A percentile compares a stretch with the other conserved stretches of the same genome.
These are phyloP conservation scores for Lyophyllum decastes DNA, from an alignment of 768 basidiomycete species.

Conservation along the genomic window DNA sequence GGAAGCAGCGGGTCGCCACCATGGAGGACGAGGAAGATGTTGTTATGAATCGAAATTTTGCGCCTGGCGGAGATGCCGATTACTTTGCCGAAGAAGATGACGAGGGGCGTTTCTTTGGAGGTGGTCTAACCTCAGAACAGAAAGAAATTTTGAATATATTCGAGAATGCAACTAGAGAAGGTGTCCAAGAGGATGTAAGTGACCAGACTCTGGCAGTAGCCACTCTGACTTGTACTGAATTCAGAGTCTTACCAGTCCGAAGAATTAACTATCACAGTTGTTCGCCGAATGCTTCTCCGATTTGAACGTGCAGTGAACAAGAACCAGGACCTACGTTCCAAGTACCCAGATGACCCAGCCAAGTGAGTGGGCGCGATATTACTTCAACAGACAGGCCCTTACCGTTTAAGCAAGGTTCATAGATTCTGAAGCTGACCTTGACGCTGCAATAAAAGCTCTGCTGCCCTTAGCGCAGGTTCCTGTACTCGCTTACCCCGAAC, in stretches of 20 bases:
- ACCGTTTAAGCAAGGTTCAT: constrained; percentile 71
- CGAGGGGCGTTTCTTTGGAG: constrained; percentile 91
- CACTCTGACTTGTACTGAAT: constrained; percentile 21
- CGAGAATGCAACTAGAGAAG: constrained; percentile 69
- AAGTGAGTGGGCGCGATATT: constrained; percentile 51
- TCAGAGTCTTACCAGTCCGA: constrained; percentile 47
- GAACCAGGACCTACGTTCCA: constrained; percentile 96
- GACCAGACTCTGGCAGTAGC: constrained; percentile 1
- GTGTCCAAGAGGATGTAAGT: constrained; percentile 69
- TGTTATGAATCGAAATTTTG: constrained; percentile 53
- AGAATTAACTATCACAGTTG: constrained; percentile 65
- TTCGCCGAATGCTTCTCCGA: constrained; percentile 72
- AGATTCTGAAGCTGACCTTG: constrained; percentile 96
- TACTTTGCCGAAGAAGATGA: constrained; percentile 91
- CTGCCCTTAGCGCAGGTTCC: constrained; percentile 89
- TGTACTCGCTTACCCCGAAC: constrained; percentile 82
- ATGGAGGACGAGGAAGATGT: constrained; percentile 69
- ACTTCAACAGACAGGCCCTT: neutral
- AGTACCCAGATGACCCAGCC: constrained; percentile 88
- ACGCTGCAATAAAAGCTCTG: constrained; percentile 81
- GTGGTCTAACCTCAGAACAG: constrained; percentile 89
- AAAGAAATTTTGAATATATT: constrained; percentile 96
- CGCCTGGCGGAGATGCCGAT: constrained; percentile 86
- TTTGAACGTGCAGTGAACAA: constrained; percentile 92
- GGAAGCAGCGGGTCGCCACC: constrained; percentile 41